Base-by-base conservation (phyloP, 2,329 filamentous ascomycete genomes). In the Paradendryphiella salina region DNA sequence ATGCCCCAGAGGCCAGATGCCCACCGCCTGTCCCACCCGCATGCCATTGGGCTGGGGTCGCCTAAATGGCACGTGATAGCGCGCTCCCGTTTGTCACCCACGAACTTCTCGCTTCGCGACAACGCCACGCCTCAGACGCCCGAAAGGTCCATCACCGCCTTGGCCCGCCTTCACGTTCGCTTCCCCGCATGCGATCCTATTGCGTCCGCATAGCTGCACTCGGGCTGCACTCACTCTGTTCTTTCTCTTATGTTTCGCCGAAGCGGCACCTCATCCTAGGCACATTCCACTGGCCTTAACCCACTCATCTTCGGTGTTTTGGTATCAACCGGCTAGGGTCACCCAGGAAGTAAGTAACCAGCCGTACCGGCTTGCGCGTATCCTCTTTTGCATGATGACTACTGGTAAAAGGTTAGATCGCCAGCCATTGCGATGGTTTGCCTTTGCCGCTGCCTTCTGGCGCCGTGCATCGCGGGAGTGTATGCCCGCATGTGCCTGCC, bases 351-450 rank as follows among this genome's bases (percentile, higher is more conserved):
- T 60, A 49, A 45, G 53, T 53, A 15, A 7, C 15, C 28, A 31
- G n/a, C 5, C 10, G 15, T 15, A 6, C 32, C 15, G 33, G 1
- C 13, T 29, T 18, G 15, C n/a, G 13, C 11, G 32, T 33, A 32
- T 34, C 15, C 33, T 9, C 18, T 40, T 23, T 47, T 15, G 28
- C 41, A 59, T 62, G 62, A 67, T 67, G 66, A 68, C 49, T 52
- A 53, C 46, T 67, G 66, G 65, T 69, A 69, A 70, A 70, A 70
- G 67, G 66, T 66, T 62, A 67, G 60, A 70, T 65, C 53, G 64
- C 58, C 18, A 4, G 41, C 32, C 20, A 46, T 52, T 50, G 21
- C 11, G 59, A 67, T 59, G 66, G 65, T 64, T 62, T 50, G 46
- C 56, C 50, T 59, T 49, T 41, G 49, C 5, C 35, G 11, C 41